These are phyloP conservation scores for Ensete ventricosum DNA, from an alignment of 176 grass and related monocot genomes.

Conservation along the genomic window DNA sequence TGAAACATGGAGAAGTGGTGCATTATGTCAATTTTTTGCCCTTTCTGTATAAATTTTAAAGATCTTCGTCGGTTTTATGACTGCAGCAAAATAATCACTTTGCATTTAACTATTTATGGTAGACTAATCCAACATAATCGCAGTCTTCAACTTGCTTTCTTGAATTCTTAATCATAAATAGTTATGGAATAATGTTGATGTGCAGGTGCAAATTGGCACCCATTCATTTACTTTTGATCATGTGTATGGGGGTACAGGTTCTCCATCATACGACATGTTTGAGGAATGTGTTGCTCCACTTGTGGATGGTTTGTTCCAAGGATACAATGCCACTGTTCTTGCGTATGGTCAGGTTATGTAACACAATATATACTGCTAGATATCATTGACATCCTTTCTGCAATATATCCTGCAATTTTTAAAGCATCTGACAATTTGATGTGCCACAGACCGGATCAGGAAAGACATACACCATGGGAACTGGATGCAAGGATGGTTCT, in stretches of 20 bases:
- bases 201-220: conserved; percentile 93
- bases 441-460: conserved; percentile 65
- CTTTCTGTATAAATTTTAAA: too few relatives aligned
- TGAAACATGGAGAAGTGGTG: too few relatives aligned
- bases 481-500: conserved; percentile 66
- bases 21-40: too few relatives aligned
- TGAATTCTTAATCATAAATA: conserved; percentile 1
- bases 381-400: neutral
- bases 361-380: neutral
- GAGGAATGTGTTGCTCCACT: conserved; percentile 84
- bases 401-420: neutral
- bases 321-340: conserved; percentile 30
- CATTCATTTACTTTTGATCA: conserved; percentile 99
- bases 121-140: neutral
- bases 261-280: conserved; percentile 70
- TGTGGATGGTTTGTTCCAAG: conserved; percentile 96
- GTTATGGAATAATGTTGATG: neutral
- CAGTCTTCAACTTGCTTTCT: neutral
- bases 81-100: too few relatives aligned
- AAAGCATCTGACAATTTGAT: neutral
- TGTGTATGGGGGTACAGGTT: conserved; percentile 76
- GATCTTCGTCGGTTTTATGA: too few relatives aligned
- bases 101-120: neutral
- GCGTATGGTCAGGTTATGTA: conserved; percentile 88
- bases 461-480: conserved; percentile 54